Evolutionary conservation across 768 basidiomycete genomes (phyloP).

Genomic region (Tylopilus sp.): DNA sequence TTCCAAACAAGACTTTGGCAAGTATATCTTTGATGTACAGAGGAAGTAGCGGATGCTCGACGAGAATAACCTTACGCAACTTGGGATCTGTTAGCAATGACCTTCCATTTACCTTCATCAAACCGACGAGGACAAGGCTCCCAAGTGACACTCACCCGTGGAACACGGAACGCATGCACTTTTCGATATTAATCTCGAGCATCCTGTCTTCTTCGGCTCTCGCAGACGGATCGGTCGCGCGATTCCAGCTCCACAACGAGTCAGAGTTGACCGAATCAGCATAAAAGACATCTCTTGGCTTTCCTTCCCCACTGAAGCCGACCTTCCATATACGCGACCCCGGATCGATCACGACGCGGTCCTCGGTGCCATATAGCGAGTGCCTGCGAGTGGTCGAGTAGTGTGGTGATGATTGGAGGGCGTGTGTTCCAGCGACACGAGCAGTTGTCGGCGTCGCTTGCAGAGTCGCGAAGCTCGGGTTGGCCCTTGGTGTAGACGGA

Average conservation of each 20-base stretch:
- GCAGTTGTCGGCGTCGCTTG: slow-evolving; percentile 56
- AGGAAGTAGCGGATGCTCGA: slow-evolving; percentile 88
- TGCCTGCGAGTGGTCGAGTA: slow-evolving; percentile 84
- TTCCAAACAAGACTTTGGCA: slow-evolving; percentile 84
- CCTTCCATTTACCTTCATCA: slow-evolving; percentile 40
- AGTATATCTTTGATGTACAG: slow-evolving; percentile 85
- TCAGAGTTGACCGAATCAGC: slow-evolving; percentile 41
- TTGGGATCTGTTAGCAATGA: slow-evolving; percentile 93
- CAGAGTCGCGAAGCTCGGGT: slow-evolving; percentile 16
- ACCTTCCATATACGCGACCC: slow-evolving; percentile 96
- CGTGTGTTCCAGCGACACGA: slow-evolving; percentile 44
- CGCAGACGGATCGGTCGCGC: slow-evolving; percentile 50
- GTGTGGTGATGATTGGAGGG: slow-evolving; percentile 75
- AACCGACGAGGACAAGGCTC: slow-evolving; percentile 7
- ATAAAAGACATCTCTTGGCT: slow-evolving; percentile 84
- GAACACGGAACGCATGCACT: slow-evolving; percentile 72
- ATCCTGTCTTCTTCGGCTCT: slow-evolving; percentile 72
- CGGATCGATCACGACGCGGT: slow-evolving; percentile 91
- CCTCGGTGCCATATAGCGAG: slow-evolving; percentile 95
- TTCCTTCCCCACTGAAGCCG: slow-evolving; percentile 94
- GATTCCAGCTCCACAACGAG: slow-evolving; percentile 59
- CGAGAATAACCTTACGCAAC: slow-evolving; percentile 88
- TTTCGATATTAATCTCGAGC: slow-evolving; percentile 67
- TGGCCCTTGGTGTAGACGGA: slow-evolving; percentile 33
- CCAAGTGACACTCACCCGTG: slow-evolving; percentile 58